A percentile compares a stretch with the other conserved stretches of the same genome.
Evolutionary conservation across 1,284 basidiomycete genomes (phyloP).

Genomic region (Cryptococcus floricola): DNA sequence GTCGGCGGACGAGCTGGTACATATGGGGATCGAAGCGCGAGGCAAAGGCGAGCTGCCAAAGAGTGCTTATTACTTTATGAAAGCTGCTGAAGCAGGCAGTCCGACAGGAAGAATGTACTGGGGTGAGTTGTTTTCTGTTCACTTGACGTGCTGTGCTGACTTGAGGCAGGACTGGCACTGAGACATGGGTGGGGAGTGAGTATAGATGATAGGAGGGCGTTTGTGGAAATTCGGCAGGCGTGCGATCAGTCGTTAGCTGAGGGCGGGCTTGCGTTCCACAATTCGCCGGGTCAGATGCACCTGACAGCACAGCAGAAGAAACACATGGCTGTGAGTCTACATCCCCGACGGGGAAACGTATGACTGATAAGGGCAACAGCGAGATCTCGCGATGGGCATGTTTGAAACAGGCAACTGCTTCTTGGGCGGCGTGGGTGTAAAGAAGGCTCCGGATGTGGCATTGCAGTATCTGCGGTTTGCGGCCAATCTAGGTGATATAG

Average conservation of each 20-base stretch:
- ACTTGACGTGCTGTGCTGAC: background rate
- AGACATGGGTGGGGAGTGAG: slow-evolving; percentile 45
- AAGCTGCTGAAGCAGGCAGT: slow-evolving; percentile 44
- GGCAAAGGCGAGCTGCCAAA: slow-evolving; percentile 40
- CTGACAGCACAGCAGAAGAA: slow-evolving; percentile 32
- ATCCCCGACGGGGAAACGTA: background rate
- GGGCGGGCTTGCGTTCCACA: slow-evolving; percentile 30
- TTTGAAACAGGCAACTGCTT: slow-evolving; percentile 47
- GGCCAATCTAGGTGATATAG: slow-evolving; percentile 42
- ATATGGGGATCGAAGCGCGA: slow-evolving; percentile 33
- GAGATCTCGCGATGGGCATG: slow-evolving; percentile 41
- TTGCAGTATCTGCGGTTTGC: slow-evolving; percentile 44
- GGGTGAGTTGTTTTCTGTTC: slow-evolving; percentile 23
- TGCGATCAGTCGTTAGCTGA: slow-evolving; percentile 37
- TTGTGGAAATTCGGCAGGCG: slow-evolving; percentile 38
- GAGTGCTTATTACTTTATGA: slow-evolving; percentile 45
- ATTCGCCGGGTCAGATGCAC: slow-evolving; percentile 21
- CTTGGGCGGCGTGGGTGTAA: slow-evolving; percentile 45
- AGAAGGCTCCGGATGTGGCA: slow-evolving; percentile 39
- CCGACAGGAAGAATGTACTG: slow-evolving; percentile 45
- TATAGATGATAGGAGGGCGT: slow-evolving; percentile 39
- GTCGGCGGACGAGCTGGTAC: slow-evolving; percentile 28
- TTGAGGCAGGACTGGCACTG: slow-evolving; percentile 34
- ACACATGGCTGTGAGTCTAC: slow-evolving; percentile 29
- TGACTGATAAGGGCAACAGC: slow-evolving; percentile 12